Evolutionary conservation across 129 eudicot genomes (phyloP), one percentile per base, ranked within the genome.

Genomic region (Tanacetum coccineum): DNA sequence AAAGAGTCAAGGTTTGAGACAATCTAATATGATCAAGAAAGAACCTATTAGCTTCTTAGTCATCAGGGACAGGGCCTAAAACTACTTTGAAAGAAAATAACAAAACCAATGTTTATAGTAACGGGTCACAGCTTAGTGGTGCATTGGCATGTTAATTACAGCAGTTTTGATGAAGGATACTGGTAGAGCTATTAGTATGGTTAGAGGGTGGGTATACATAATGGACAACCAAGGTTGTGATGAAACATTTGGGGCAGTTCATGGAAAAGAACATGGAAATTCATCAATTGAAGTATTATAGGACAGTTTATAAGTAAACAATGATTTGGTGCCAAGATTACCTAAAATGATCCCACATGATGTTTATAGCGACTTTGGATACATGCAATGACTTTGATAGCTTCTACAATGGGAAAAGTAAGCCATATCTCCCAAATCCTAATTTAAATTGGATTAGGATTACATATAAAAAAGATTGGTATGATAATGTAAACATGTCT

Each of bases 161-260:
- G 81, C 84, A 2, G 48, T 85, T 26, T 66, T 85, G 57, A 75
- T 56, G 9, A 50, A 72, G 13, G 82, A 81, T 50, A 62, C 62
- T 1, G 67, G 26, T 22, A 5, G 59, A 19, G 22, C 13, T 85
- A 19, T 53, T 85, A 64, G 79, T 30, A 78, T 82, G n/a, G 52
- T 26, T 85, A n/a, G 80, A 72, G n/a, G 84, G 78, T 14, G 68
- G 81, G 4, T 85, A 85, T 55, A 85, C 90, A 2, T 85, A n/a
- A 67, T 67, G 87, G 90, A 40, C 90, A 85, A 47, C 87, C 90
- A 7, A 73, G 87, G n/a, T 14, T 87, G 90, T 6, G 78, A 85
- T 65, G 60, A 73, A 4, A 40, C 55, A 17, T 81, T 81, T 56
- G n/a, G 84, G 82, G 3, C 32, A 73, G 9, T 71, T 13, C 12